Conservation (phyloP, 1,284 basidiomycete species). For the Papiliotrema laurentii region DNA sequence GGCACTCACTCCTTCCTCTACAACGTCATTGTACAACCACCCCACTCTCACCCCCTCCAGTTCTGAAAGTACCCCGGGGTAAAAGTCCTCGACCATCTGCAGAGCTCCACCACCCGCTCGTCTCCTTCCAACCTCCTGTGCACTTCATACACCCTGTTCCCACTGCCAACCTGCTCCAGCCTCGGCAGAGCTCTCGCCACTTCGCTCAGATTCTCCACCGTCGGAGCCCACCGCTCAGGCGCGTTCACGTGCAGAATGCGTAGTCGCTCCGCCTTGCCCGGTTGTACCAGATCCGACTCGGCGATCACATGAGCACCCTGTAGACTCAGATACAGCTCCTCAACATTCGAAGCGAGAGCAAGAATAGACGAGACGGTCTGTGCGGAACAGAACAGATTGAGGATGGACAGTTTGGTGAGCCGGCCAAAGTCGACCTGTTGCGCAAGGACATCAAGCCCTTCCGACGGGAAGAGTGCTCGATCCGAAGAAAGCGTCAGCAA, state of each 20-base stretch:
- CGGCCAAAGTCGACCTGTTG: slow-evolving; percentile 15
- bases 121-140: slow-evolving; percentile 25
- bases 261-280: slow-evolving; percentile 2
- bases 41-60: slow-evolving; percentile 33
- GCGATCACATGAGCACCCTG: slow-evolving; percentile 13
- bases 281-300: slow-evolving; percentile 5
- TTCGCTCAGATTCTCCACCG: slow-evolving; percentile 18
- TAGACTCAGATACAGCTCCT: slow-evolving; percentile 36
- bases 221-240: slow-evolving; percentile 25
- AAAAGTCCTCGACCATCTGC: slow-evolving; percentile 26
- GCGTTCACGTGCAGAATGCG: slow-evolving; percentile 37
- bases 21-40: no score
- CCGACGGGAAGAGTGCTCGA: slow-evolving; percentile 13
- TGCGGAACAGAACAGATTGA: slow-evolving; percentile 28
- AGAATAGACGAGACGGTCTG: slow-evolving; percentile 14
- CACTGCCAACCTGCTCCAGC: slow-evolving; percentile 39
- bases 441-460: slow-evolving; percentile 11
- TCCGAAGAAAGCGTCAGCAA: slow-evolving; percentile 30
- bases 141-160: slow-evolving; percentile 43
- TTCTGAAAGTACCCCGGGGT: slow-evolving; percentile 45
- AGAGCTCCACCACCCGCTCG: slow-evolving; percentile 25
- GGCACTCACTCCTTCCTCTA: background rate
- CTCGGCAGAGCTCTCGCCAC: slow-evolving; percentile 22
- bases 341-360: slow-evolving; percentile 10
- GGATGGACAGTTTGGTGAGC: slow-evolving; percentile 27